Base-by-base conservation (phyloP, 345 rosid species). In the Noccaea bulbosa region DNA sequence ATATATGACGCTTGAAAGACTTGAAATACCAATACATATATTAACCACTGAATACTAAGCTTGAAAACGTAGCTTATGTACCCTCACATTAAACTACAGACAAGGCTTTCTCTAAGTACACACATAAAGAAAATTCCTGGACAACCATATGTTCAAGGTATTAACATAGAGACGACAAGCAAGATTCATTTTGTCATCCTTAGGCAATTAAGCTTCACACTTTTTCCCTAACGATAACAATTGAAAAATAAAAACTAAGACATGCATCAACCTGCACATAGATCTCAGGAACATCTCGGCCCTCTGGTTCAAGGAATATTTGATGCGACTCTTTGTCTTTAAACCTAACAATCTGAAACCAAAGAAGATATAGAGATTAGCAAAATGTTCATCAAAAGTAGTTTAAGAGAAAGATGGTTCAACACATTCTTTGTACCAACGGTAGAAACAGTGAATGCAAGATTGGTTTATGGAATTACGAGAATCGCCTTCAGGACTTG, bases 261-360 rank as follows among this genome's bases (percentile, higher is more conserved):
- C 37, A 70, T 11, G 68, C 54, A 72, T 55, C 46, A 66, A 93
- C 98, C 98, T 93, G 97, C 71, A 93, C 96, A 74, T 93, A 93
- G 53, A 93, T 88, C 83, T 93, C 98, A 10, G 94, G 98, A 71
- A 91, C 97, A 73, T 77, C 85, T 63, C 97, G 89, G 50, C 98
- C 98, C 77, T 93, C 98, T 55, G 98, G 98, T 79, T 93, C 98
- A 7, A 93, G 97, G 78, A 93, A 93, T 80, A 93, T 91, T 71
- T 93, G 98, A 89, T 93, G 98, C 53, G 97, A 93, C 77, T 93
- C 98, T 75, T 93, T 91, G 78, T 91, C 97, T 69, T 87, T 77
- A 83, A 93, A 93, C 79, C 98, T 89, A 73, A 93, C 98, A 79
- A 93, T 86, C 98, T 90, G 61, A 60, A 64, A 72, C 45, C 14